Conservation (phyloP, 129 eudicot genomes). For the Glebionis coronaria region DNA sequence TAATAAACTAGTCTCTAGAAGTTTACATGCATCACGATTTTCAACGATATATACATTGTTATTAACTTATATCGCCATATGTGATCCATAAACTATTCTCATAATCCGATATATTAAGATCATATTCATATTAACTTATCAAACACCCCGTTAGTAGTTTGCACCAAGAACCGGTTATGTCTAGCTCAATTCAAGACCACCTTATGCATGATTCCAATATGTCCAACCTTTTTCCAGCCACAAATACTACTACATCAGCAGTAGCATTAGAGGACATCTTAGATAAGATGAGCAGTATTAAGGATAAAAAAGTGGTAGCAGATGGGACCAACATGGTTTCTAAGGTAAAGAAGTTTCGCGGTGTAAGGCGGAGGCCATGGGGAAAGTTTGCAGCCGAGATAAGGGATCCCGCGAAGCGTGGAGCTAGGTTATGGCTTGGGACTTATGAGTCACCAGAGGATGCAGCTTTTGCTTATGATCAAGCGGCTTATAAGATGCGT, state of each 20-base stretch:
- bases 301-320: conserved; percentile 1
- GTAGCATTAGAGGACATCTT: not conserved
- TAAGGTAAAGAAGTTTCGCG: conserved; percentile 35
- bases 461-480: conserved; percentile 52
- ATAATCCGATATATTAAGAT: too few relatives aligned
- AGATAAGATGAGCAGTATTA: not conserved
- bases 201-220: conserved; percentile 39
- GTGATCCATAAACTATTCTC: too few relatives aligned
- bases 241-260: conserved; percentile 4
- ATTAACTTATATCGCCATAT: too few relatives aligned
- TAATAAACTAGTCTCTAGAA: too few relatives aligned
- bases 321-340: conserved; percentile 18
- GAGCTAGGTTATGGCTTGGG: conserved; percentile 47
- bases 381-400: conserved; percentile 54
- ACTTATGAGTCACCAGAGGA: conserved; percentile 49
- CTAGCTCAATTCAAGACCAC: conserved; percentile 23
- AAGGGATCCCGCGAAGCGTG: conserved; percentile 44
- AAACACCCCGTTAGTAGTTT: too few relatives aligned
- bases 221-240: conserved; percentile 25
- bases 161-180: too few relatives aligned
- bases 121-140: too few relatives aligned
- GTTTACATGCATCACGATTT: too few relatives aligned
- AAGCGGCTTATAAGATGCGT: conserved; percentile 42
- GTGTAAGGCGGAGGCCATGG: conserved; percentile 48
- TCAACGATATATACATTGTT: too few relatives aligned